phyloP scores from a whole-genome alignment of 2,329 filamentous ascomycete genomes.

The Fusarium praegraminearum region DNA sequence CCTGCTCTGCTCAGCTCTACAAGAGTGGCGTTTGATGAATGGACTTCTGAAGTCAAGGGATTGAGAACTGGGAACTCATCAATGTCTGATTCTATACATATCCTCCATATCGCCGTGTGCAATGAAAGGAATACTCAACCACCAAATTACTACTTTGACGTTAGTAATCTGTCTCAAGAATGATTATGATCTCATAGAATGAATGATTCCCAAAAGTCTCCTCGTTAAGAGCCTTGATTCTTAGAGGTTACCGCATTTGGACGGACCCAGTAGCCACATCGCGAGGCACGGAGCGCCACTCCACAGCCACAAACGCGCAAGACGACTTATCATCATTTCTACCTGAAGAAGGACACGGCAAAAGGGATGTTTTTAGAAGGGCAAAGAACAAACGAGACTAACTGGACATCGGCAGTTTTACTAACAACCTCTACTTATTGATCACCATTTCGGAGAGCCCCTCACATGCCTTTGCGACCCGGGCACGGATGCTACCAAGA shows the following conservation, averaged over 20 bases:
- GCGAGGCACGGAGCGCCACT: conserved; percentile 20
- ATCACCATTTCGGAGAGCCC: conserved; percentile 1
- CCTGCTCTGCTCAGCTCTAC: neutral
- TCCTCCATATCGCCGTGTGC: no score
- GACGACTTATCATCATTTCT: conserved; percentile 6
- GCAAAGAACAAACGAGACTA: neutral
- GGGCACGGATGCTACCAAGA: conserved; percentile 5
- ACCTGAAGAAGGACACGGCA: neutral
- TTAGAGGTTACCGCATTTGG: conserved; percentile 26
- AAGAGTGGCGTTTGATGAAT: neutral
- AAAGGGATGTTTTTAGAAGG: neutral
- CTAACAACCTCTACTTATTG: neutral
- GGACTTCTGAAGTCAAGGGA: neutral
- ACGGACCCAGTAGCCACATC: conserved; percentile 34
- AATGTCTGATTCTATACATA: neutral
- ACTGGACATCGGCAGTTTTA: neutral
- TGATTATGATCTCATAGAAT: neutral
- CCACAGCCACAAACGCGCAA: conserved; percentile 40
- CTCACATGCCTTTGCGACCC: conserved; percentile 2
- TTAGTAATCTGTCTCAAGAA: neutral
- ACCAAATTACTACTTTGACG: neutral
- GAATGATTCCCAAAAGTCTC: neutral
- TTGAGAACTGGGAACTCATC: neutral
- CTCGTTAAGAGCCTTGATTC: conserved; percentile 8
- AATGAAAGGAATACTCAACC: neutral